Percentiles rank a stretch among this genome's conserved stretches.
Conservation (phyloP, 768 basidiomycete species). For the Russula vinacea region DNA sequence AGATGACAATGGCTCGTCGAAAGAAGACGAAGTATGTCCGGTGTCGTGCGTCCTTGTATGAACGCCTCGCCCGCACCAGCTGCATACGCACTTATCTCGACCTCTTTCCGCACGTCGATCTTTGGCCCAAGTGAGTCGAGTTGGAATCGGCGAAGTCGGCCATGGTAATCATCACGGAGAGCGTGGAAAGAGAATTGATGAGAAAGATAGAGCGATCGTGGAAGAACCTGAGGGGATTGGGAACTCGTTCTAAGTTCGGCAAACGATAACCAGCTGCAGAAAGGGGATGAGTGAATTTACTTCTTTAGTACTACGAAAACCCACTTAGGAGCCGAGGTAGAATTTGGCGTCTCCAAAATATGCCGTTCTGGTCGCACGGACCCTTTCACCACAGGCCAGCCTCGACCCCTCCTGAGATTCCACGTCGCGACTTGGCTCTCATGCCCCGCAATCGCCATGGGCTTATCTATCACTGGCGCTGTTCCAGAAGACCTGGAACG, state of each 20-base stretch:
- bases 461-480: slow-evolving; percentile 39
- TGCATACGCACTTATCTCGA: slow-evolving; percentile 58
- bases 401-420: slow-evolving; percentile 51
- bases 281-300: neutral
- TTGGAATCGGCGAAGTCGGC: slow-evolving; percentile 63
- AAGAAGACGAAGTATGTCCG: slow-evolving; percentile 51
- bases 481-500: slow-evolving; percentile 36
- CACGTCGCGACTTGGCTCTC: slow-evolving; percentile 59
- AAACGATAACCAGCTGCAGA: slow-evolving; percentile 61
- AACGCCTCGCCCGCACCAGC: slow-evolving; percentile 46
- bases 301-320: neutral
- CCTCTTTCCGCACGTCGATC: slow-evolving; percentile 70
- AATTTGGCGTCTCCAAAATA: slow-evolving; percentile 8
- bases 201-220: slow-evolving; percentile 74
- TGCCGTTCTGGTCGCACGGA: slow-evolving; percentile 29
- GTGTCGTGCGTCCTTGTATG: slow-evolving; percentile 51
- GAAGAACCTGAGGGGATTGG: slow-evolving; percentile 54
- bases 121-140: slow-evolving; percentile 54
- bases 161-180: slow-evolving; percentile 74
- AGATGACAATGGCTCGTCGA: slow-evolving; percentile 75
- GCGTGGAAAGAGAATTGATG: slow-evolving; percentile 83
- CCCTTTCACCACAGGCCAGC: slow-evolving; percentile 53
- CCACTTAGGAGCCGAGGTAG: slow-evolving; percentile 26
- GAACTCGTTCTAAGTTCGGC: slow-evolving; percentile 81
- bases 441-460: slow-evolving; percentile 39